Evolutionary conservation across 2,329 filamentous ascomycete species (phyloP), one percentile per base, ranked within the genome.

Genomic region (Epichloe gansuensis): DNA sequence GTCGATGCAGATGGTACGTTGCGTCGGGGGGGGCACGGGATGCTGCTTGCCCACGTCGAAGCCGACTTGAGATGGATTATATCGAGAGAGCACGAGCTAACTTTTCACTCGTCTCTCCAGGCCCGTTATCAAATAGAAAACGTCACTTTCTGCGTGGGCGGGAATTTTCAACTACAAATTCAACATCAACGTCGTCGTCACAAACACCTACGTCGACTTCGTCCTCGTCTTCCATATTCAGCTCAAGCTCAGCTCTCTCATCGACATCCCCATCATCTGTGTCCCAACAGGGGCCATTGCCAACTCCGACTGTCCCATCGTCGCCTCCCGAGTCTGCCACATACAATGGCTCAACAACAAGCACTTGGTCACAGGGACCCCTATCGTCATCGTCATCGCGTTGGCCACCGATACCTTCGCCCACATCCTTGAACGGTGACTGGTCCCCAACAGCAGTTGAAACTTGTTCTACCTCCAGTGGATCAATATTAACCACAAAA

Each of bases 1-100:
- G 46, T 41, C 38, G 58, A 55, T 60, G 51, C 46, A 27, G 34
- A 47, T 8, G 47, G 51, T 52, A 36, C 12, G 51, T 52, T 36
- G 27, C 17, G 27, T 48, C 50, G 17, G 51, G 43, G 43, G 34
- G 38, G 40, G 43, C 42, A 36, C 17, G 17, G 17, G 42, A 31
- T 27, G 34, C 46, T 50, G 51, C 46, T 25, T 25, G 15, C 36
- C 41, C n/a, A 23, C 27, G 8, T 38, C 13, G 6, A 46, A 38
- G 39, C 34, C 38, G 25, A 27, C 25, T 42, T 34, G n/a, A 7
- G 13, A 40, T 12, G 27, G 13, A 7, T 36, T 12, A 25, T 23
- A 27, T 7, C 17, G 13, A 41, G 9, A 41, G 8, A 43, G 27
- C 27, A 15, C 9, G 23, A 12, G 27, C 35, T 17, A 47, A 50